Evolutionary conservation across 2,329 filamentous ascomycete species (phyloP).

Genomic region (Paecilomyces formosus): DNA sequence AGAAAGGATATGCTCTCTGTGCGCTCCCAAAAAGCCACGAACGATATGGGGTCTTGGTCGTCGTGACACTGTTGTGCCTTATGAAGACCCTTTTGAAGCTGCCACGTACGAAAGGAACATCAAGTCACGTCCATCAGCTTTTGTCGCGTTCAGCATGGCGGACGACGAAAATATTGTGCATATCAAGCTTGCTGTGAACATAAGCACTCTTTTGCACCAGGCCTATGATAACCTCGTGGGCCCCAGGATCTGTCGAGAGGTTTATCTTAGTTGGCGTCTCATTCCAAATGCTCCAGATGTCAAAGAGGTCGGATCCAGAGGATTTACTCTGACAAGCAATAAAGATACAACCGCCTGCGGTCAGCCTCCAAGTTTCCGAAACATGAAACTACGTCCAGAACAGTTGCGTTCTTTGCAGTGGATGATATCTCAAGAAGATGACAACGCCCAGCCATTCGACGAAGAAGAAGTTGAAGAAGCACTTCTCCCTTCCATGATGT

Average conservation of each 20-base stretch:
- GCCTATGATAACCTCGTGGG: conserved; percentile 21
- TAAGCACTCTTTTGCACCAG: conserved; percentile 29
- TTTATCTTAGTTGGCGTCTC: conserved; percentile 39
- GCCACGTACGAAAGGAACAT: conserved; percentile 44
- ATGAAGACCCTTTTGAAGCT: conserved; percentile 46
- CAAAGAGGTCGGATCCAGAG: conserved; percentile 23
- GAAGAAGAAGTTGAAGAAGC: conserved; percentile 54
- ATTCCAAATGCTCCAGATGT: conserved; percentile 36
- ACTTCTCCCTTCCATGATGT: conserved; percentile 42
- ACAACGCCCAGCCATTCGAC: conserved; percentile 31
- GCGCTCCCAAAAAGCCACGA: conserved; percentile 23
- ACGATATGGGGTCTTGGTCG: conserved; percentile 25
- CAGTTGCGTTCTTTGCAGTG: conserved; percentile 51
- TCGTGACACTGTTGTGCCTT: conserved; percentile 29
- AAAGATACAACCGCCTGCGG: conserved; percentile 19
- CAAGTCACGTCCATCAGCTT: conserved; percentile 40
- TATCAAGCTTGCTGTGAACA: conserved; percentile 32
- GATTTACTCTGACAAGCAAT: conserved; percentile 40
- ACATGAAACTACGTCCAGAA: conserved; percentile 38
- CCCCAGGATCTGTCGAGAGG: conserved; percentile 4
- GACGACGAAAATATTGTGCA: conserved; percentile 22
- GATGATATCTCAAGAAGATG: conserved; percentile 51
- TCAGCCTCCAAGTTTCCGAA: conserved; percentile 30
- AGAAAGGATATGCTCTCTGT: conserved; percentile 16
- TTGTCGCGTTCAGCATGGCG: conserved; percentile 31